Evolutionary conservation across 768 basidiomycete genomes (phyloP).

Genomic region (Inosperma sp.): DNA sequence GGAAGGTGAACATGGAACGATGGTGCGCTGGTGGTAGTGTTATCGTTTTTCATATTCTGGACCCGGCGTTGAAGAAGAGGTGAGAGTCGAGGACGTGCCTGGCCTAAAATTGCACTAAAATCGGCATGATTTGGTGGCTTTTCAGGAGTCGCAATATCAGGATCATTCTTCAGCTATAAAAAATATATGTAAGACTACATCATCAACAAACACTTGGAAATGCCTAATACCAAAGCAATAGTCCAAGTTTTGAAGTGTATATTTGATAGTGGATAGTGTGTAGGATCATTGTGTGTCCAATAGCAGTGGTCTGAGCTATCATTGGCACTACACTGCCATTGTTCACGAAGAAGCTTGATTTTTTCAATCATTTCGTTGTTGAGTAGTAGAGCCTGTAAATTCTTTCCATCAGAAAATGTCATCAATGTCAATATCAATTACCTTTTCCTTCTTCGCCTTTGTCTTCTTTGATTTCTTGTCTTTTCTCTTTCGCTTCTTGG

Average conservation of each 20-base stretch:
- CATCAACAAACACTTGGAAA: not conserved
- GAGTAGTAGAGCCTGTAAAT: constrained; percentile 6
- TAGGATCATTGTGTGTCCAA: constrained; percentile 1
- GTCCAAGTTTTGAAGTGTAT: constrained; percentile 18
- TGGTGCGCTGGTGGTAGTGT: not conserved
- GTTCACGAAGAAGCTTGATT: constrained; percentile 11
- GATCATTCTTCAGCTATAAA: not conserved
- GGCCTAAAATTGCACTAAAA: not conserved
- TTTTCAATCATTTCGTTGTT: constrained; percentile 12
- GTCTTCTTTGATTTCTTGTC: not conserved
- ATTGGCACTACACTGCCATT: constrained; percentile 14
- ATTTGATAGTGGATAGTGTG: constrained; percentile 16
- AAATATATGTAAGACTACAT: not conserved
- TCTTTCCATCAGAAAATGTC: not conserved
- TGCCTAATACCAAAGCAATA: constrained; percentile 9
- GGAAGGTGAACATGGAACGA: not conserved
- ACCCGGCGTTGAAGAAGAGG: not conserved
- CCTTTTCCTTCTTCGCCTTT: not conserved
- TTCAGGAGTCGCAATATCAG: not conserved
- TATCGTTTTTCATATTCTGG: not conserved
- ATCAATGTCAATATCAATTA: too few relatives aligned
- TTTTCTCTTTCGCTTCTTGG: constrained; percentile 8
- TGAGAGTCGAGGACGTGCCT: not conserved
- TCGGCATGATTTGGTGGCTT: not conserved
- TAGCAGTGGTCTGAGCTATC: constrained; percentile 17